Evolutionary conservation across 2,329 filamentous ascomycete species (phyloP).

Genomic region (Plenodomus biglobosus): DNA sequence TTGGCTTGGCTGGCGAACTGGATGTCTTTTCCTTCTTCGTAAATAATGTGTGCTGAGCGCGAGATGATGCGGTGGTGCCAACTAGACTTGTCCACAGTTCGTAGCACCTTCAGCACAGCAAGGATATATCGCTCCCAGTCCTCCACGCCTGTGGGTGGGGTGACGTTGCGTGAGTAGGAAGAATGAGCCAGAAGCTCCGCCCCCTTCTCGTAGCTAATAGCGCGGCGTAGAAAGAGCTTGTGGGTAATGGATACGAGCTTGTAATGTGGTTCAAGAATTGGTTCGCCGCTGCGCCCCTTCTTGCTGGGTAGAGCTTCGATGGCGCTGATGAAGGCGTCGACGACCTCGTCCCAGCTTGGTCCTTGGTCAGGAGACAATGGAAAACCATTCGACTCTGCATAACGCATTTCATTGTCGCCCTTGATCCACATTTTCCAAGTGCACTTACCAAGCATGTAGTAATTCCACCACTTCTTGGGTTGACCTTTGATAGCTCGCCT

Average conservation of each 20-base stretch:
- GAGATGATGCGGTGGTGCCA: conserved; percentile 94
- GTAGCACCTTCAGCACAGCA: conserved; percentile 61
- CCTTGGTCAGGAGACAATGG: conserved; percentile 10
- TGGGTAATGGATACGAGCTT: conserved; percentile 81
- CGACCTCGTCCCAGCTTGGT: conserved; percentile 50
- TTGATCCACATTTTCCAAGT: conserved; percentile 69
- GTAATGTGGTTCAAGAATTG: conserved; percentile 88
- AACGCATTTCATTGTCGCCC: conserved; percentile 44
- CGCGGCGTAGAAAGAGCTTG: conserved; percentile 67
- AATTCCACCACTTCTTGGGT: conserved; percentile 65
- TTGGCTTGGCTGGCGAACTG: conserved; percentile 64
- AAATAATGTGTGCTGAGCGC: conserved; percentile 66
- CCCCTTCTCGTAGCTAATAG: conserved; percentile 51
- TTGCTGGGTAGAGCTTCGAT: conserved; percentile 64
- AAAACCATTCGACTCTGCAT: conserved; percentile 37
- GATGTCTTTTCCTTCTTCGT: conserved; percentile 57
- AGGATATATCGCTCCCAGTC: conserved; percentile 64
- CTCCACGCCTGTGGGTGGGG: conserved; percentile 52
- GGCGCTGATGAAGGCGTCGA: conserved; percentile 60
- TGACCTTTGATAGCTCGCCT: conserved; percentile 60
- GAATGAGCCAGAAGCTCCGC: conserved; percentile 55
- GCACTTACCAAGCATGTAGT: conserved; percentile 72
- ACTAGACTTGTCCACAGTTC: conserved; percentile 80
- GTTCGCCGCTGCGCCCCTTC: conserved; percentile 67
- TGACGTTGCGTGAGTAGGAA: conserved; percentile 57